Evolutionary conservation across 192 early-diverging fungal genomes (phyloP).

Genomic region (Funneliformis mosseae): DNA sequence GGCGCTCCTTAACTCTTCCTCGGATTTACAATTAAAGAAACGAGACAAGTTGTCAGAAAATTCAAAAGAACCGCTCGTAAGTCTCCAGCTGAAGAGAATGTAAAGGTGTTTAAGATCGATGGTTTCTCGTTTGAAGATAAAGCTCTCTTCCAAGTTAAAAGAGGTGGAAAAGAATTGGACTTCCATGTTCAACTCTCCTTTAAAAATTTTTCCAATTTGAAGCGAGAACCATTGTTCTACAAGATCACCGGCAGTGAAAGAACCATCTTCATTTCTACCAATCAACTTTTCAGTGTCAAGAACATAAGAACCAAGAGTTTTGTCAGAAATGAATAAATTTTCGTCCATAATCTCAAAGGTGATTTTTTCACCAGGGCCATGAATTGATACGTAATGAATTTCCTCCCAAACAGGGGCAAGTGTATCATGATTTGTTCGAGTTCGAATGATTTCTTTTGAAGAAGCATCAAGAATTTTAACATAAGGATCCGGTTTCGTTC

Average conservation of each 20-base stretch:
- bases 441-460: slow-evolving; percentile 11
- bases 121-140: background rate
- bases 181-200: background rate
- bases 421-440: background rate
- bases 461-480: background rate
- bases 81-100: slow-evolving; percentile 18
- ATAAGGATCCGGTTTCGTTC: slow-evolving; percentile 25
- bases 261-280: background rate
- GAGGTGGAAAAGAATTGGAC: slow-evolving; percentile 5
- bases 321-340: slow-evolving; percentile 19
- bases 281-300: background rate
- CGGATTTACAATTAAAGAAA: slow-evolving; percentile 21
- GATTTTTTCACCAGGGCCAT: slow-evolving; percentile 9
- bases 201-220: background rate
- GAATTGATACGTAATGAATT: slow-evolving; percentile 26
- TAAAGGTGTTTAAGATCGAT: slow-evolving; percentile 6
- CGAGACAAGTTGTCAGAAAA: slow-evolving; percentile 15
- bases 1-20: background rate
- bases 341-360: slow-evolving; percentile 17
- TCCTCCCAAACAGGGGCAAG: slow-evolving; percentile 14
- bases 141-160: background rate
- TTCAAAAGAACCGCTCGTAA: background rate
- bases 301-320: background rate
- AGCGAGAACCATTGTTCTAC: background rate
- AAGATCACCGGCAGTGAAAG: background rate